phyloP scores from a whole-genome alignment of 306 rosid species.

The Glycine soja region DNA sequence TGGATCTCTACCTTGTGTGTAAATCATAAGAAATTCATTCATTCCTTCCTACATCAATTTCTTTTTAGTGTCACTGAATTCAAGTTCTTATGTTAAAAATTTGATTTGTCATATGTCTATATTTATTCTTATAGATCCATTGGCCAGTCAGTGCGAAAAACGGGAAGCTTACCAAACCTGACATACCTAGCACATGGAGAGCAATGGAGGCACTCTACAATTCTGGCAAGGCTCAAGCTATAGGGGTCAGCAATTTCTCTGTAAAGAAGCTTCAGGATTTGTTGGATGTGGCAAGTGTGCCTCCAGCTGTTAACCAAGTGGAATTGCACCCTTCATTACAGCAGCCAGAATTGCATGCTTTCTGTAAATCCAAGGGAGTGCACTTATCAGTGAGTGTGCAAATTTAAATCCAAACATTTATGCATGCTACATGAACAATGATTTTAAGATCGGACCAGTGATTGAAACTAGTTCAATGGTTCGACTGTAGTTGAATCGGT shows the following conservation, averaged over 20 bases:
- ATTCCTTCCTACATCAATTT: constrained; percentile 25
- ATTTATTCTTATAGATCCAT: constrained; percentile 54
- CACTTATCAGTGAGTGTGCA: constrained; percentile 60
- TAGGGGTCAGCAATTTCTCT: constrained; percentile 78
- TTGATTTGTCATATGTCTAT: not conserved
- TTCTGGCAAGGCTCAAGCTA: constrained; percentile 66
- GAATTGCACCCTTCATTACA: constrained; percentile 61
- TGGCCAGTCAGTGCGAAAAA: constrained; percentile 69
- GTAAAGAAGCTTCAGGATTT: constrained; percentile 57
- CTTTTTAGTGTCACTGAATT: not conserved
- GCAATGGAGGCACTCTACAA: constrained; percentile 67
- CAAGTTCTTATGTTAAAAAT: not conserved
- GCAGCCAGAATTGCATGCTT: constrained; percentile 51
- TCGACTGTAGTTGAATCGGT: no score
- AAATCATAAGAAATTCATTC: constrained; percentile 11
- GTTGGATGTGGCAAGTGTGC: constrained; percentile 53
- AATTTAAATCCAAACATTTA: not conserved
- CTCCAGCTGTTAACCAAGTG: constrained; percentile 67
- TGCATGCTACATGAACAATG: no score
- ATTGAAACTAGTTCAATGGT: no score
- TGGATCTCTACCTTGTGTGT: constrained; percentile 67
- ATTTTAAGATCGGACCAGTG: no score
- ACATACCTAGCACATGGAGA: constrained; percentile 69
- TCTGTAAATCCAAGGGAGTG: constrained; percentile 59
- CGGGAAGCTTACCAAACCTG: constrained; percentile 57